Evolutionary conservation across 78 protist species (phyloP).

Genomic region (Dictyostelium capitatum): DNA sequence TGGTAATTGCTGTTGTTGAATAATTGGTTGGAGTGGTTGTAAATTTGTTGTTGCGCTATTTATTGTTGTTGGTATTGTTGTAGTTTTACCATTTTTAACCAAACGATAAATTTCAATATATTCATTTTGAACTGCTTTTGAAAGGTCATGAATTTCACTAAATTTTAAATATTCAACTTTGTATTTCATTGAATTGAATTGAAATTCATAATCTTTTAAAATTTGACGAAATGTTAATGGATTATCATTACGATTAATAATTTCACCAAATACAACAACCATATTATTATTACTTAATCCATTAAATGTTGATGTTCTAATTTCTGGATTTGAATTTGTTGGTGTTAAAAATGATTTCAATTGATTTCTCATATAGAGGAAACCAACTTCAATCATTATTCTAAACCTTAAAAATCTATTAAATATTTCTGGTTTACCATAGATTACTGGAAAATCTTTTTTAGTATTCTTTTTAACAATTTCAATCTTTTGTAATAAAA

Average conservation of each 20-base stretch:
- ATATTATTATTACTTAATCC: background rate
- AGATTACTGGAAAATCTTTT: background rate
- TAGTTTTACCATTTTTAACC: background rate
- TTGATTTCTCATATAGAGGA: background rate
- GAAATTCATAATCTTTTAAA: background rate
- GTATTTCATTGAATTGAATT: background rate
- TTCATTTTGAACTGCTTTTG: background rate
- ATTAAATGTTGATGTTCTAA: background rate
- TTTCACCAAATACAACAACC: background rate
- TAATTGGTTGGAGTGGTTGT: background rate
- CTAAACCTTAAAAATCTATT: background rate
- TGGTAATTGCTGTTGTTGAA: background rate
- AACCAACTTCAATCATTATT: background rate
- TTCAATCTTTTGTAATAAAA: background rate
- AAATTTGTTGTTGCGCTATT: background rate
- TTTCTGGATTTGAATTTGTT: background rate
- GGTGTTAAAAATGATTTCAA: background rate
- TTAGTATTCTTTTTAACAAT: background rate
- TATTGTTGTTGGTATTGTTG: background rate
- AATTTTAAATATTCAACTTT: background rate
- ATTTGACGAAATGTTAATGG: background rate
- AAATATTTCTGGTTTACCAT: background rate
- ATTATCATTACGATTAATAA: background rate
- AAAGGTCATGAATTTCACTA: background rate
- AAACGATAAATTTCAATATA: background rate